Percentiles rank a stretch among this genome's conserved stretches.
Evolutionary conservation across 108 stramenopile species (phyloP).

Genomic region (Skeletonema marinoi): DNA sequence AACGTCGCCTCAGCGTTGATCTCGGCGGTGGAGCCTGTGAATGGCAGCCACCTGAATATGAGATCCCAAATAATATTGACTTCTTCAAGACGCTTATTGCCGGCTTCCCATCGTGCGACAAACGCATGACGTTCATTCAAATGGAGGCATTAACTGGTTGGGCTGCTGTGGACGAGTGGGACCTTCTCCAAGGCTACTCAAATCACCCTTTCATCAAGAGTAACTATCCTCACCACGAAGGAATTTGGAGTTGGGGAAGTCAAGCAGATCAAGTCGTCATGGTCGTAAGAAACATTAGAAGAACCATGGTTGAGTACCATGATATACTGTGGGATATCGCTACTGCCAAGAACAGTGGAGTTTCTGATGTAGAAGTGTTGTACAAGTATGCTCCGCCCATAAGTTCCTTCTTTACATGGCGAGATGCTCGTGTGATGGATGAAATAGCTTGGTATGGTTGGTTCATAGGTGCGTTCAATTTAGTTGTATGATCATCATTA

Average conservation of each 20-base stretch:
- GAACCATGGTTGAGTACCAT: conserved; percentile 24
- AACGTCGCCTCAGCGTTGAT: conserved; percentile 1
- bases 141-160: conserved; percentile 26
- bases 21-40: conserved; percentile 8
- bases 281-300: conserved; percentile 21
- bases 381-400: conserved; percentile 18
- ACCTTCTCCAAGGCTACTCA: conserved; percentile 17
- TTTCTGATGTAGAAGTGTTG: neutral
- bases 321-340: conserved; percentile 27
- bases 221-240: conserved; percentile 36
- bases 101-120: conserved; percentile 20
- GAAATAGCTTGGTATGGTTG: conserved; percentile 28
- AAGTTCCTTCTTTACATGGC: conserved; percentile 12
- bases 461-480: neutral
- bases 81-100: conserved; percentile 23
- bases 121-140: conserved; percentile 13
- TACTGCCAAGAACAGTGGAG: conserved; percentile 6
- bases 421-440: conserved; percentile 26
- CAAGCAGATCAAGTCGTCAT: conserved; percentile 17
- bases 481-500: neutral
- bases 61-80: neutral
- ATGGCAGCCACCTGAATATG: conserved; percentile 10
- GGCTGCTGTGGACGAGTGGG: conserved; percentile 22
- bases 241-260: conserved; percentile 22
- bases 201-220: conserved; percentile 36